Percentiles rank a stretch among this genome's conserved stretches.
Evolutionary conservation across 129 eudicot genomes (phyloP).

Genomic region (Glebionis coronaria): DNA sequence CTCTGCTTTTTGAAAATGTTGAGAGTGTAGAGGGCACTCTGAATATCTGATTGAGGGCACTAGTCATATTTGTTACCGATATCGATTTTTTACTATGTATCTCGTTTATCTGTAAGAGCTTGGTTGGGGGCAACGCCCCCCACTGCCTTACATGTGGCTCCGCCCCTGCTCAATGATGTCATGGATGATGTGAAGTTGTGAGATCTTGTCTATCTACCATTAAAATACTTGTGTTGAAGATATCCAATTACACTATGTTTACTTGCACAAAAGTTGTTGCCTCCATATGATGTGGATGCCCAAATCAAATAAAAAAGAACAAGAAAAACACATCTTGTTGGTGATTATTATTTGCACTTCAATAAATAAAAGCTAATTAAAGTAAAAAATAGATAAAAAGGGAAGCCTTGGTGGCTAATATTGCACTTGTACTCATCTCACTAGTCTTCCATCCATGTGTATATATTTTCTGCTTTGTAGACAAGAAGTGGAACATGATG

Average conservation of each 20-base stretch:
- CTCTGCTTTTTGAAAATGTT: too few species aligned
- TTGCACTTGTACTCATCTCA: slow-evolving; percentile 26
- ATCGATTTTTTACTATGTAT: too few species aligned
- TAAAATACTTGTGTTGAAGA: slow-evolving; percentile 18
- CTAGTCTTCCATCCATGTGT: slow-evolving; percentile 25
- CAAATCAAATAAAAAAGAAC: slow-evolving; percentile 29
- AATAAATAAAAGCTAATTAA: slow-evolving; percentile 22
- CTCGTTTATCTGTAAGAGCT: background rate
- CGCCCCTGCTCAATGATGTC: background rate
- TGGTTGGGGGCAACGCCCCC: too few species aligned
- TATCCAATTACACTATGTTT: slow-evolving; percentile 24
- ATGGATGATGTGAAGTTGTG: slow-evolving; percentile 33
- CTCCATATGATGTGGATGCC: slow-evolving; percentile 35
- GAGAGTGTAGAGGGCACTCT: too few species aligned
- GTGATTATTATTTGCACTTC: slow-evolving; percentile 29
- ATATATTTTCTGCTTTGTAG: too few species aligned
- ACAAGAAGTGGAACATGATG: too few species aligned
- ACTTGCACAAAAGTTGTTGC: too few species aligned
- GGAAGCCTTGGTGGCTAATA: too few species aligned
- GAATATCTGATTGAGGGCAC: too few species aligned
- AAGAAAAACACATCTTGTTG: slow-evolving; percentile 10
- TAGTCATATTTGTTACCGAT: too few species aligned
- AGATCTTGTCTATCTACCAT: slow-evolving; percentile 25
- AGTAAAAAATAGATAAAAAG: slow-evolving; percentile 21
- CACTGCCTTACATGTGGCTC: background rate